Base-by-base conservation (phyloP, 106 monocot species). In the Iris macrosiphon region DNA sequence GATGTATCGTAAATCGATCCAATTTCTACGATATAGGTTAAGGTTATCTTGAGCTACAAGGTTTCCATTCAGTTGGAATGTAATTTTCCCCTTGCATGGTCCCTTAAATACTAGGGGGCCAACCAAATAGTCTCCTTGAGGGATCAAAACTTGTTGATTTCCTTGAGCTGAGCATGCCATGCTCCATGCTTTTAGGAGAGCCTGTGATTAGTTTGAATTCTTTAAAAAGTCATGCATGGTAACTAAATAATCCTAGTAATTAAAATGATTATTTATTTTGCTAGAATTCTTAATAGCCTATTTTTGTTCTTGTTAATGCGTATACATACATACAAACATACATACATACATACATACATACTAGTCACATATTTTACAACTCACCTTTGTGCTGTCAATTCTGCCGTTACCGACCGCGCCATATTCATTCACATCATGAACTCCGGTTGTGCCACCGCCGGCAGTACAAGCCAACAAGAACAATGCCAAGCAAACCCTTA, bases 1-100 rank as follows among this genome's bases (percentile, higher is more conserved):
- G 20, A 90, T 33, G 20, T 60, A 21, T 0, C 58, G 25, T 31
- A 84, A 80, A 6, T 38, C 31, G 6, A 89, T 33, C 84, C 77
- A 89, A 31, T 67, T 49, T 9, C 6, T 13, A 2, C 10, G 11
- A 59, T 56, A 89, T 5, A 4, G 1, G 16, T 6, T 23, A 15
- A 77, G 67, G 29, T 77, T 43, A 1, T 70, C 39, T 1, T 52
- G 32, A 0, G 77, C 89, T 7, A 61, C 7, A 1, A 75, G n/a
- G 3, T 18, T 17, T 9, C 83, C 89, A 7, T 63, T 24, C 3
- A 89, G 1, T 13, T 60, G 57, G 21, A 89, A 11, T 6, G 18
- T 9, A 7, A 80, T 48, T 0, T 6, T 9, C 1, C 67, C 45
- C 20, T 77, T 73, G 58, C 88, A 83, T 30, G 80, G 83, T 0